A percentile compares a stretch with the other conserved stretches of the same genome.
phyloP scores from a whole-genome alignment of 352 stramenopile species.

The Pythium folliculosum region DNA sequence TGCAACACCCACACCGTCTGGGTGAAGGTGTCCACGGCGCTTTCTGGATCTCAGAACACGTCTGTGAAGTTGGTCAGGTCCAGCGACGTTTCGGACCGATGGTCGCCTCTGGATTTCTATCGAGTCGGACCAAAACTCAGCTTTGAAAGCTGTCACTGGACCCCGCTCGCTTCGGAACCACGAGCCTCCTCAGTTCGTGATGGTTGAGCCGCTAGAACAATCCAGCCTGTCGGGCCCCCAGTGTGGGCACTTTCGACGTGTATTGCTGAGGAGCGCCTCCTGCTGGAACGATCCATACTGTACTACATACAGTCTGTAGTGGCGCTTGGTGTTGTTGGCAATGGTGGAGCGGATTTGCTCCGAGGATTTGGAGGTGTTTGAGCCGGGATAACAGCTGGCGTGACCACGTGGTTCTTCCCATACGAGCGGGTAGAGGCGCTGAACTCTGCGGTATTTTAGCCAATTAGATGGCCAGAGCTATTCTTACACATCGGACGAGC shows the following conservation, averaged over 20 bases:
- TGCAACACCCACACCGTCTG: neutral
- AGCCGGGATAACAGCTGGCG: constrained; percentile 21
- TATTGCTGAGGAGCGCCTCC: neutral
- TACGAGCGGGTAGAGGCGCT: constrained; percentile 2
- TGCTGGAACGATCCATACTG: neutral
- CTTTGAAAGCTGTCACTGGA: neutral
- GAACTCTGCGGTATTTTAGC: neutral
- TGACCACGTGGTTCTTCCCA: neutral
- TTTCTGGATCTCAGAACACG: neutral
- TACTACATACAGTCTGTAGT: neutral
- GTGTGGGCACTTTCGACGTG: too few species aligned
- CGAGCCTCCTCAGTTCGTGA: neutral
- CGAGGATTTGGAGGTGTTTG: neutral
- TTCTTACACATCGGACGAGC: neutral
- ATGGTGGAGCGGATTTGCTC: neutral
- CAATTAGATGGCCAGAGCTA: neutral
- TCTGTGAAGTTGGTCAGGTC: neutral
- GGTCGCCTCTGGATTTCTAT: neutral
- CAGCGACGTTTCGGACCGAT: neutral
- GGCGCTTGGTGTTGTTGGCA: neutral
- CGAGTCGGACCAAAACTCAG: neutral
- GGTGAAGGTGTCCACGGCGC: neutral
- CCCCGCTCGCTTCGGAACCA: neutral
- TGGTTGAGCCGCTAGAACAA: neutral
- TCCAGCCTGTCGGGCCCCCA: too few species aligned